Evolutionary conservation across 2,329 filamentous ascomycete genomes (phyloP), one percentile per base, ranked within the genome.

Genomic region (Diplodia seriata): DNA sequence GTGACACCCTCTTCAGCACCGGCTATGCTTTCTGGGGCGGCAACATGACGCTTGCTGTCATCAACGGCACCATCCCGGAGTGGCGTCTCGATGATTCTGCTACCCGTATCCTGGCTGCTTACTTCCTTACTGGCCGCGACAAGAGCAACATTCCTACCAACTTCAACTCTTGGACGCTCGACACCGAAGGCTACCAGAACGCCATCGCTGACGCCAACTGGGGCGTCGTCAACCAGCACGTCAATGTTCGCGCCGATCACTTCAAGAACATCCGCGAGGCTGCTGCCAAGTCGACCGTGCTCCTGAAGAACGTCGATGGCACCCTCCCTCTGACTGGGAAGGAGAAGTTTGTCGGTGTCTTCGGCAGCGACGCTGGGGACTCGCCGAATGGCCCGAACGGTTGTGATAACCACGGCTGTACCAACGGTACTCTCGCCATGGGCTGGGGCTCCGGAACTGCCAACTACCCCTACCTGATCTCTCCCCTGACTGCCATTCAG

Each of bases 21-120:
- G 91, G 91, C 7, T 78, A 80, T 62, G 90, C 89, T 20, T 96
- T 85, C 83, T 97, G 91, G 91, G 94, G 94, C 11, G 82, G 89
- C 33, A 98, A 98, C 79, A 79, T 98, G 72, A 97, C 94, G 1
- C 82, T 97, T 57, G 92, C 92, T 1, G 89, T 97, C 6, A 80
- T 97, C 72, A 97, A 98, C 75, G 94, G 94, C 43, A 97, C 93
- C 0, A 82, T 98, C 38, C 92, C 94, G 0, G 88, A 91, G 72
- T 97, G 91, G 86, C 88, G 94, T 62, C 77, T 98, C 11, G 94
- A 97, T 73, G 95, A 98, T 76, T 97, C 97, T 90, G 92, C 88
- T 5, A 90, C 93, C 79, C 89, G 95, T 73, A 97, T 91, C 71
- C 84, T 92, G 80, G 83, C 88, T 63, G 86, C 86, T 3, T 90